A percentile compares a stretch with the other conserved stretches of the same genome.
Conservation (phyloP, 2,329 filamentous ascomycete species). For the Sporothrix phasma region DNA sequence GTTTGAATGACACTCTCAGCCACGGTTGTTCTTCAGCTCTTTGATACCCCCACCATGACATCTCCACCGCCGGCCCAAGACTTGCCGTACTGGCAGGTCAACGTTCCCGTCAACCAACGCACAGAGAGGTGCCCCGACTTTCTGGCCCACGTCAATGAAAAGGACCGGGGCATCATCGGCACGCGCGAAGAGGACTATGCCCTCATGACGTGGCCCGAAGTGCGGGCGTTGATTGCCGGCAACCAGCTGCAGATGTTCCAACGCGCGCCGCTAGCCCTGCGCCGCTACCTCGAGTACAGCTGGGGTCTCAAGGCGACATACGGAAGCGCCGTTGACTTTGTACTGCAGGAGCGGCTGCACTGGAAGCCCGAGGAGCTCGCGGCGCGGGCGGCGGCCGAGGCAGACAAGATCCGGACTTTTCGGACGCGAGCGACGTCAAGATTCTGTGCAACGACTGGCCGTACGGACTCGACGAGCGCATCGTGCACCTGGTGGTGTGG, state of each 20-base stretch:
- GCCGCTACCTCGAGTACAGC: slow-evolving; percentile 66
- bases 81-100: slow-evolving; percentile 72
- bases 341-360: slow-evolving; percentile 57
- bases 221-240: slow-evolving; percentile 48
- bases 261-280: slow-evolving; percentile 64
- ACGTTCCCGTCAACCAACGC: slow-evolving; percentile 54
- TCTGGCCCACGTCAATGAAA: slow-evolving; percentile 51
- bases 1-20: too few relatives aligned
- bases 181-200: slow-evolving; percentile 59
- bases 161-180: slow-evolving; percentile 60
- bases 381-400: slow-evolving; percentile 18
- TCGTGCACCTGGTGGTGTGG: slow-evolving; percentile 85
- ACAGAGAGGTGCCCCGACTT: slow-evolving; percentile 61
- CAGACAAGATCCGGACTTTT: slow-evolving; percentile 31
- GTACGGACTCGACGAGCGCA: slow-evolving; percentile 68
- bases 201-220: slow-evolving; percentile 58
- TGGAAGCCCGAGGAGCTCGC: slow-evolving; percentile 47
- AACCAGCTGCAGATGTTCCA: slow-evolving; percentile 71
- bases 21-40: too few relatives aligned
- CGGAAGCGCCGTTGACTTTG: slow-evolving; percentile 69
- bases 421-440: slow-evolving; percentile 23
- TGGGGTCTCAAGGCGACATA: slow-evolving; percentile 53
- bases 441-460: slow-evolving; percentile 90
- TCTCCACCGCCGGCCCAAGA: background rate
- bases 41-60: background rate